Base-by-base conservation (phyloP, 2,329 filamentous ascomycete genomes). In the Colletotrichum paranaense region DNA sequence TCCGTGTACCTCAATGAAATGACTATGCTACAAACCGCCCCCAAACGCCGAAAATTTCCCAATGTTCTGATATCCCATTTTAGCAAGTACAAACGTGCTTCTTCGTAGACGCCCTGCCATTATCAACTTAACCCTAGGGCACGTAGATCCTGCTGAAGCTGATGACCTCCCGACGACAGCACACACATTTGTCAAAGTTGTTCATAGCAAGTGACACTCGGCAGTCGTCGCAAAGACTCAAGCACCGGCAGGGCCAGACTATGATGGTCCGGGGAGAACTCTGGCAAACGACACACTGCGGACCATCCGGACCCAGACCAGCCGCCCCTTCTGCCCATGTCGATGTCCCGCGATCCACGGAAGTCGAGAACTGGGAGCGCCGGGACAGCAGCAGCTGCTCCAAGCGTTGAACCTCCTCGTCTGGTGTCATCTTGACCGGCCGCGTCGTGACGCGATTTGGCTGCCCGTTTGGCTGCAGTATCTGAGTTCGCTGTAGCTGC, bases 111-210 rank as follows among this genome's bases (percentile, higher is more conserved):
- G 19, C 19, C 19, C 8, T 26, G 32, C 32, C 35, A 59, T 30
- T 19, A 35, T 14, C 12, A 22, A 24, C 8, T 53, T 35, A 12
- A 52, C 63, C 26, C 55, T 38, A 49, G 38, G 97, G 97, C 53
- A 98, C 95, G 86, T 94, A 99, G 73, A 99, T 91, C 77, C 95
- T 91, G 76, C 94, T 95, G 82, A 98, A 98, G 67, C 95, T 97
- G 68, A 91, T 90, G 35, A 98, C 95, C 78, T 97, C 93, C 69
- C 94, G 91, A 63, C 97, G 90, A 82, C 97, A 98, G 79, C 96
- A 98, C 52, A 98, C 95, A 80, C 97, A 99, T 80, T 94, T 97
- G 76, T 95, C 94, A 81, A 97, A 98, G 81, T 98, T 98, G 81
- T 98, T 97, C 91, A 97, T 95, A 4, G 97, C 97, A 75, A 98